A percentile compares a stretch with the other conserved stretches of the same genome.
Conservation (phyloP, 257 asterid genomes). For the Cynanchum wilfordii region DNA sequence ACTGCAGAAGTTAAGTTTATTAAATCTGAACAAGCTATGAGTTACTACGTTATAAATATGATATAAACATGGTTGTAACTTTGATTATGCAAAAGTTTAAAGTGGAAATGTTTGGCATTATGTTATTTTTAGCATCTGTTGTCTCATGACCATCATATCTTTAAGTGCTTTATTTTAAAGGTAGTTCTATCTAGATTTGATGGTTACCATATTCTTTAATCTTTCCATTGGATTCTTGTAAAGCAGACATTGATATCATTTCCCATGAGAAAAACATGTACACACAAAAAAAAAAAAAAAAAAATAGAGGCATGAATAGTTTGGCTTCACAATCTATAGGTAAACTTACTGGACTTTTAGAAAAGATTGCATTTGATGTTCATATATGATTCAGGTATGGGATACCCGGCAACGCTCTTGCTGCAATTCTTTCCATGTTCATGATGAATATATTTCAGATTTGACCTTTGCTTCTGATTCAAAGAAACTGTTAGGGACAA, state of each 20-base stretch:
- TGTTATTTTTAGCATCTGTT: neutral
- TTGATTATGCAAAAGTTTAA: neutral
- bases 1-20: neutral
- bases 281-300: too few relatives aligned
- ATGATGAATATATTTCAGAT: constrained; percentile 85
- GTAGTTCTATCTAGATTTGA: neutral
- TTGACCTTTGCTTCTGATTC: constrained; percentile 77
- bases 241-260: neutral
- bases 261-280: neutral
- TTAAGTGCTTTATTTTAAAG: neutral
- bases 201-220: neutral
- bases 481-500: constrained; percentile 68
- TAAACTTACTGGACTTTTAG: neutral
- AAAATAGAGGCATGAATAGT: neutral
- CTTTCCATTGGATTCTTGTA: neutral
- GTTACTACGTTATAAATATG: neutral
- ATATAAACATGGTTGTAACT: neutral
- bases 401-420: constrained; percentile 87
- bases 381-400: constrained; percentile 57
- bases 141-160: neutral
- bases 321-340: neutral
- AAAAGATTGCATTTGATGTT: constrained; percentile 3
- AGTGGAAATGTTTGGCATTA: neutral
- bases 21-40: neutral
- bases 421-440: constrained; percentile 59